Percentiles rank a stretch among this genome's conserved stretches.
phyloP scores from a whole-genome alignment of 345 rosid species.

The Erodium maritimum region DNA sequence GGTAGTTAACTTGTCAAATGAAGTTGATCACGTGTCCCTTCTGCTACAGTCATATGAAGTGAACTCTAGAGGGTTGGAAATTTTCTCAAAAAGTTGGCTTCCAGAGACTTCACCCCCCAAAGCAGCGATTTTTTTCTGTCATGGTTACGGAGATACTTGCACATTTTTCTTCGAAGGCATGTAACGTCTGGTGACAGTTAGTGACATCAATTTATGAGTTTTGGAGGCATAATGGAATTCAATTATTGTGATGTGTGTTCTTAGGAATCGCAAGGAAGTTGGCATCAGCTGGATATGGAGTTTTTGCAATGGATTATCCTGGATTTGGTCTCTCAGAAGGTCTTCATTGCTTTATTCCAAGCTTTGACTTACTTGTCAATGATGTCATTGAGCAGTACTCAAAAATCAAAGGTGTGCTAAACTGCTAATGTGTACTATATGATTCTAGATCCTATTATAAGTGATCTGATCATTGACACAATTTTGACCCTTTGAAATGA shows the following conservation, averaged over 20 bases:
- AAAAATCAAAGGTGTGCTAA: constrained; percentile 56
- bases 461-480: background rate
- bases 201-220: constrained; percentile 5
- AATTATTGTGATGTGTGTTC: constrained; percentile 1
- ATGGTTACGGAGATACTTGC: constrained; percentile 98
- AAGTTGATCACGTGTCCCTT: background rate
- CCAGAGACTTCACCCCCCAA: constrained; percentile 48
- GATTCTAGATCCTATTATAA: constrained; percentile 1
- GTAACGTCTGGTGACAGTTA: constrained; percentile 10
- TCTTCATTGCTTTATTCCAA: constrained; percentile 71
- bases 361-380: constrained; percentile 64
- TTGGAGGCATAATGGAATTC: constrained; percentile 8
- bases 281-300: constrained; percentile 70
- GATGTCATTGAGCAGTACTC: constrained; percentile 81
- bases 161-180: constrained; percentile 91
- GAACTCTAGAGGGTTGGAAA: constrained; percentile 80
- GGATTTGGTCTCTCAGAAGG: constrained; percentile 96
- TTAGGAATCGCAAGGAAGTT: constrained; percentile 87
- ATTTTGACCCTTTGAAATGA: background rate
- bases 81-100: constrained; percentile 83
- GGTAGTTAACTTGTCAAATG: constrained; percentile 1
- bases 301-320: constrained; percentile 92
- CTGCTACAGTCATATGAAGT: constrained; percentile 49
- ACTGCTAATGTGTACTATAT: constrained; percentile 2
- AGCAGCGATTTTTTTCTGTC: constrained; percentile 77